A percentile compares a stretch with the other conserved stretches of the same genome.
phyloP scores from a whole-genome alignment of 2,329 filamentous ascomycete species.

The Ophiostoma ips region DNA sequence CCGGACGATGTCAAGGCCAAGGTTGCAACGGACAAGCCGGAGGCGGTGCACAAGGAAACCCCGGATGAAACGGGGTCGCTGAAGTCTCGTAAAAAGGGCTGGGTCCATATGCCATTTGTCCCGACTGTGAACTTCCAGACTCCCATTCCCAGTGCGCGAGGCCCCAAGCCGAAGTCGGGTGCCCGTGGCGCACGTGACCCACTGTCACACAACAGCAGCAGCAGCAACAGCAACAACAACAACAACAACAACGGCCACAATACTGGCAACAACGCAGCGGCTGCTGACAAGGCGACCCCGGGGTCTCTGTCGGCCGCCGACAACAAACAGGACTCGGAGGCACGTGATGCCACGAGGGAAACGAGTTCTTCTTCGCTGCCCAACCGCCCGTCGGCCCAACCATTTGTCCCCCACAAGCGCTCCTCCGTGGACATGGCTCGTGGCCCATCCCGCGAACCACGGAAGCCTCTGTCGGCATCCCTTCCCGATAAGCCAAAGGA shows the following conservation, averaged over 20 bases:
- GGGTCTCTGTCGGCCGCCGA: constrained; percentile 8
- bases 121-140: constrained; percentile 81
- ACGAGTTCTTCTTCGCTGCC: constrained; percentile 16
- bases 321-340: constrained; percentile 25
- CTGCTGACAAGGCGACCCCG: constrained; percentile 13
- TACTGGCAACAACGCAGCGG: neutral
- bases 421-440: constrained; percentile 27
- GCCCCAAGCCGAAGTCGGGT: constrained; percentile 36
- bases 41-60: constrained; percentile 49
- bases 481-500: constrained; percentile 31
- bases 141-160: constrained; percentile 45
- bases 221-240: too few species aligned
- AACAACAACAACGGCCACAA: too few species aligned
- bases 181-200: constrained; percentile 28
- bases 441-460: constrained; percentile 27
- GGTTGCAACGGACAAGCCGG: constrained; percentile 33
- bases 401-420: constrained; percentile 29
- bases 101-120: constrained; percentile 71
- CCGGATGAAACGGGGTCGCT: constrained; percentile 37
- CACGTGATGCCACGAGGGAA: constrained; percentile 25
- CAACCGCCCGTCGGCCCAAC: constrained; percentile 21
- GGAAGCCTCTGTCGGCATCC: constrained; percentile 25
- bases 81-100: constrained; percentile 57
- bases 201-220: constrained; percentile 17
- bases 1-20: constrained; percentile 60